These are phyloP conservation scores for Strigomonas culicis DNA, from an alignment of 208 protist genomes.

Conservation along the genomic window DNA sequence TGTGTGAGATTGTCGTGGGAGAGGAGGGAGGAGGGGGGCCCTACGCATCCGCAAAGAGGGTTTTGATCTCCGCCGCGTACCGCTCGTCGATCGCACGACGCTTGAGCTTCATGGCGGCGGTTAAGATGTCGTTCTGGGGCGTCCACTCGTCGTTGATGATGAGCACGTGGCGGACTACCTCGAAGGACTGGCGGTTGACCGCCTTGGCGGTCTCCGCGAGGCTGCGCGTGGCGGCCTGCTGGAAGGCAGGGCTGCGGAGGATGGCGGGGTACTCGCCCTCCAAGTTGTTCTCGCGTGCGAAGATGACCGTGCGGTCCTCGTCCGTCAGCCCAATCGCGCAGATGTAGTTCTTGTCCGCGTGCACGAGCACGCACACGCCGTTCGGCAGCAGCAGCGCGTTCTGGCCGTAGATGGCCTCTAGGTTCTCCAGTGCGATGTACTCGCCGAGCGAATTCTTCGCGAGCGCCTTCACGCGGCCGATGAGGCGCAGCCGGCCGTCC, in stretches of 20 bases:
- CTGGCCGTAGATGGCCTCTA: conserved; percentile 70
- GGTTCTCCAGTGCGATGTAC: conserved; percentile 86
- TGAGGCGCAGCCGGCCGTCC: conserved; percentile 57
- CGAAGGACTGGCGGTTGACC: conserved; percentile 35
- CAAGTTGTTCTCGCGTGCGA: conserved; percentile 37
- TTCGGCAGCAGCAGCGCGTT: conserved; percentile 53
- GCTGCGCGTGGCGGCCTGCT: conserved; percentile 28
- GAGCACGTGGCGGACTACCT: conserved; percentile 53
- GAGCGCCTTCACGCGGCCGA: conserved; percentile 91
- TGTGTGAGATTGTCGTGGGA: not conserved
- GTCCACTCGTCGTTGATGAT: conserved; percentile 78
- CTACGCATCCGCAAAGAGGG: conserved; percentile 56
- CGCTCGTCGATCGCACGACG: conserved; percentile 48
- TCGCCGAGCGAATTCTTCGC: conserved; percentile 91
- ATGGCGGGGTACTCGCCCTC: conserved; percentile 26
- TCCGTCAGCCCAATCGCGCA: conserved; percentile 48
- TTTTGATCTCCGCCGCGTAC: conserved; percentile 59
- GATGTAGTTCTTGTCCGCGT: conserved; percentile 45
- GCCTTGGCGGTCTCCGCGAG: conserved; percentile 31
- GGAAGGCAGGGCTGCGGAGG: conserved; percentile 31
- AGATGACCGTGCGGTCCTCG: conserved; percentile 24
- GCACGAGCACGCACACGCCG: conserved; percentile 45
- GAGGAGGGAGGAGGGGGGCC: not conserved
- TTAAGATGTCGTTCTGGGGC: conserved; percentile 73
- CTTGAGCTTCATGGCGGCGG: conserved; percentile 81